A percentile compares a stretch with the other conserved stretches of the same genome.
Conservation (phyloP, 768 basidiomycete species). For the Strobilomyces dryophilus region DNA sequence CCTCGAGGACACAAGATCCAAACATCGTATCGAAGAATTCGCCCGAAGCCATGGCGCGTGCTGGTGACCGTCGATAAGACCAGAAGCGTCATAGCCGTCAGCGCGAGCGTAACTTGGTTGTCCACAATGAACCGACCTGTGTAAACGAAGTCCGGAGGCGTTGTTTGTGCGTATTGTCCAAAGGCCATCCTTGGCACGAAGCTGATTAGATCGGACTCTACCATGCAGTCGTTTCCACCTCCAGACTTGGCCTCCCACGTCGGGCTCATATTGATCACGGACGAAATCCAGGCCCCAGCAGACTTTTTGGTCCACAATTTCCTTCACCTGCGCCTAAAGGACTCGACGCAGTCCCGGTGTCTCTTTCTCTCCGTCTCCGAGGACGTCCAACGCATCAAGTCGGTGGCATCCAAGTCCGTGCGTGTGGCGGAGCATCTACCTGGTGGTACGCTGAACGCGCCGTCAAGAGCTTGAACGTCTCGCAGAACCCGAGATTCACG, state of each 20-base stretch:
- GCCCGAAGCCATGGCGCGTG: slow-evolving; percentile 18
- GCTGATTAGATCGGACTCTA: slow-evolving; percentile 2
- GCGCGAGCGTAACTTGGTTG: background rate
- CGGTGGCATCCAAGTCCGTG: slow-evolving; percentile 61
- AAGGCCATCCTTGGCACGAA: slow-evolving; percentile 12
- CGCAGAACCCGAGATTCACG: slow-evolving; percentile 38
- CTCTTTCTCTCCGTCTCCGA: slow-evolving; percentile 59
- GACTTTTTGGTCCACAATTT: slow-evolving; percentile 66
- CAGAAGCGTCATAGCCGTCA: background rate
- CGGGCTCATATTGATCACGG: slow-evolving; percentile 60
- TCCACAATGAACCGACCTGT: background rate
- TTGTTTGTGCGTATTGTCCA: slow-evolving; percentile 19
- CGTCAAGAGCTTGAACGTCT: slow-evolving; percentile 33
- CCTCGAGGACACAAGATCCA: slow-evolving; percentile 50
- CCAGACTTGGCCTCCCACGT: slow-evolving; percentile 47
- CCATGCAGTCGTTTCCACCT: slow-evolving; percentile 47
- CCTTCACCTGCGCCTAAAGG: slow-evolving; percentile 51
- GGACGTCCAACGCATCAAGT: slow-evolving; percentile 55
- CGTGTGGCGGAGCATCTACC: slow-evolving; percentile 21
- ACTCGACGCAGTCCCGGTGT: slow-evolving; percentile 30
- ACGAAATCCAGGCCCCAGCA: slow-evolving; percentile 64
- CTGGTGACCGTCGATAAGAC: background rate
- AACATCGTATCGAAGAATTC: slow-evolving; percentile 63
- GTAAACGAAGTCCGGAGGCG: background rate
- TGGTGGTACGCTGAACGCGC: slow-evolving; percentile 3